Conservation (phyloP, 108 stramenopile genomes). For the Schizochytrium sp. region DNA sequence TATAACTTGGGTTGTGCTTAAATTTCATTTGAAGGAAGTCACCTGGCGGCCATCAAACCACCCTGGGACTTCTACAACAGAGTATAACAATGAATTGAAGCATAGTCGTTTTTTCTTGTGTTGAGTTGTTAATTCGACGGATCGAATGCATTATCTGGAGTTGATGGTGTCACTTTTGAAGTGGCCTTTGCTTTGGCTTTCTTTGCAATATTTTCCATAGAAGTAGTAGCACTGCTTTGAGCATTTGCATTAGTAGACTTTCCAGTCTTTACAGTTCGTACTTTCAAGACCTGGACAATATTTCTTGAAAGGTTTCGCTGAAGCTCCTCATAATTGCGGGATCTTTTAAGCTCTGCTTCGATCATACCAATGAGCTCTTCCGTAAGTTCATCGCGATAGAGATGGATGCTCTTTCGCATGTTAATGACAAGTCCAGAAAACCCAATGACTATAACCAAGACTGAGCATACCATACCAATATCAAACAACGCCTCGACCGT, state of each 20-base stretch:
- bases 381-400: constrained; percentile 26
- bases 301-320: background rate
- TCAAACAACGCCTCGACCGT: background rate
- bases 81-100: no score
- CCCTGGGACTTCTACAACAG: no score
- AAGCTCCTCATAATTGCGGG: background rate
- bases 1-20: no score
- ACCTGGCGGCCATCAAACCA: no score
- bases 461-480: background rate
- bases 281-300: constrained; percentile 13
- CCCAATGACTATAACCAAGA: background rate
- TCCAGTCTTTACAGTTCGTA: background rate
- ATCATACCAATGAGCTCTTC: background rate
- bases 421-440: background rate
- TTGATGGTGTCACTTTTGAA: background rate
- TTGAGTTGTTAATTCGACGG: no score
- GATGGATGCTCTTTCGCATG: background rate
- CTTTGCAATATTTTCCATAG: background rate
- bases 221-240: background rate
- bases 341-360: constrained; percentile 1
- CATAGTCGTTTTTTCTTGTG: no score
- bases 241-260: background rate
- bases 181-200: background rate
- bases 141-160: background rate
- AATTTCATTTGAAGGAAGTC: no score